Conservation (phyloP, 179 eudicot species). For the Spergularia azorica region DNA sequence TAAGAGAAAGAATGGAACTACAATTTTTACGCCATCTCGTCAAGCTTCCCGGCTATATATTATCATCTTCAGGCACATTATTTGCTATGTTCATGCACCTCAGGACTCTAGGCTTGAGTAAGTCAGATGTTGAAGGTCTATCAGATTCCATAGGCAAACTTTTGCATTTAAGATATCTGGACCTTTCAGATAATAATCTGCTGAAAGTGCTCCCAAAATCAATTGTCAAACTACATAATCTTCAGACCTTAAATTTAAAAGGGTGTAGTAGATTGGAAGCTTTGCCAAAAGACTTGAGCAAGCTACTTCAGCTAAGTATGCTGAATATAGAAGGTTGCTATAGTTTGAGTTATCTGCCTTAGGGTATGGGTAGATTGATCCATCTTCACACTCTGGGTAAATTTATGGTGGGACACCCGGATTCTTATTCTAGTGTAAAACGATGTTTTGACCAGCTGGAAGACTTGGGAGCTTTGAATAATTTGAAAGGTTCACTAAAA, state of each 20-base stretch:
- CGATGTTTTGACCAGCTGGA: too few relatives aligned
- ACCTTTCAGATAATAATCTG: background rate
- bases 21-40: too few relatives aligned
- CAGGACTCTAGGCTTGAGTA: background rate
- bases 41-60: too few relatives aligned
- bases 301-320: background rate
- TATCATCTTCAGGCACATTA: too few relatives aligned
- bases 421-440: too few relatives aligned
- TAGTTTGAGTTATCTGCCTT: background rate
- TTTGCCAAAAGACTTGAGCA: too few relatives aligned
- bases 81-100: background rate
- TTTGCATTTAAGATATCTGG: constrained; percentile 14
- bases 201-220: background rate
- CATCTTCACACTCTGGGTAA: background rate
- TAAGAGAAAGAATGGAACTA: too few relatives aligned
- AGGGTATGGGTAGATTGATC: background rate
- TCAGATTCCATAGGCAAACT: background rate
- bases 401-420: background rate
- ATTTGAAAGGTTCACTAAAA: too few relatives aligned
- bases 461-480: too few relatives aligned
- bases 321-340: background rate
- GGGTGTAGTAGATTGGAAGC: too few relatives aligned
- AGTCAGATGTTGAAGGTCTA: background rate
- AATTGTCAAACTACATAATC: background rate
- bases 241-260: background rate